Percentiles rank a stretch among this genome's conserved stretches.
Evolutionary conservation across 441 rosid genomes (phyloP).

Genomic region (Sinapis alba): DNA sequence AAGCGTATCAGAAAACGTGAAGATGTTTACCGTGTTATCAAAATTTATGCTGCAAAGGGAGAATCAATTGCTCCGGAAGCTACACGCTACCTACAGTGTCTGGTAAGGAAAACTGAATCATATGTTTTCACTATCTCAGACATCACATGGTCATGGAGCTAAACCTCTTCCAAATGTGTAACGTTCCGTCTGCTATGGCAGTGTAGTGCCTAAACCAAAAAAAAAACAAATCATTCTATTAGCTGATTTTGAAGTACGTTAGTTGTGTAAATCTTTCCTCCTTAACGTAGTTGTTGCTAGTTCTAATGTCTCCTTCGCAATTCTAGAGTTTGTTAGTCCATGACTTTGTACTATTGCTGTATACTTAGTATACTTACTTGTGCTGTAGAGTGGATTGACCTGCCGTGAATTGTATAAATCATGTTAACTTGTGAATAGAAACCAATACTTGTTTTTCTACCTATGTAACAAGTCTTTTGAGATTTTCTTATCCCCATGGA

Average conservation of each 20-base stretch:
- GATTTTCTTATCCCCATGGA: not conserved
- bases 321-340: not conserved
- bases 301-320: not conserved
- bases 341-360: not conserved
- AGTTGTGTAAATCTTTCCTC: not conserved
- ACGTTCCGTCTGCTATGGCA: not conserved
- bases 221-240: not conserved
- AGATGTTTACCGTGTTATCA: conserved; percentile 80
- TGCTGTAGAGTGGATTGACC: not conserved
- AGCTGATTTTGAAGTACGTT: not conserved
- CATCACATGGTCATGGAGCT: not conserved
- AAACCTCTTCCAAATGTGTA: not conserved
- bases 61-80: conserved; percentile 65
- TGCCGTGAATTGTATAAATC: not conserved
- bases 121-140: conserved; percentile 13
- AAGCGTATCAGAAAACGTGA: conserved; percentile 74
- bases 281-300: not conserved
- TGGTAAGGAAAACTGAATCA: conserved; percentile 65
- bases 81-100: conserved; percentile 58
- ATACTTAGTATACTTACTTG: not conserved
- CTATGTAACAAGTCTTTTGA: not conserved
- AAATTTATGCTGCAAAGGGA: conserved; percentile 66
- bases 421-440: not conserved
- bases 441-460: not conserved
- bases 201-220: conserved; percentile 6